phyloP scores from a whole-genome alignment of 208 protist genomes.

The Trypanosoma conorhini region DNA sequence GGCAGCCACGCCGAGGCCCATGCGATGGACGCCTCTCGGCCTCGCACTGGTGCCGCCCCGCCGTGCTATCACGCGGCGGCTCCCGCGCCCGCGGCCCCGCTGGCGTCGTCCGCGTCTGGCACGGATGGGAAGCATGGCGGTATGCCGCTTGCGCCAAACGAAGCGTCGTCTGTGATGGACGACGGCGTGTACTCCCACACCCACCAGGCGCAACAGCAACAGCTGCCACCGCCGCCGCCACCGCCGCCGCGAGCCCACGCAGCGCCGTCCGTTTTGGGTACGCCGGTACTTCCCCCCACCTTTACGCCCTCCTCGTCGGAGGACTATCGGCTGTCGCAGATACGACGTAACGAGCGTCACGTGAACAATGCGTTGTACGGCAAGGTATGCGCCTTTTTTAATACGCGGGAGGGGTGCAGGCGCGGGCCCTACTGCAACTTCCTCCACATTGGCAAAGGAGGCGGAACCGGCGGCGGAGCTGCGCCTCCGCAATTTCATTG shows the following conservation, averaged over 20 bases:
- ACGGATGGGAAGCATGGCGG: not conserved
- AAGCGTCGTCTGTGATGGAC: conserved; percentile 2
- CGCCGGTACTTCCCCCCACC: conserved; percentile 4
- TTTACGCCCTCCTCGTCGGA: conserved; percentile 24
- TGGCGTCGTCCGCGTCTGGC: not conserved
- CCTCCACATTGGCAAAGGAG: conserved; percentile 50
- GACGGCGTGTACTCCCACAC: not conserved
- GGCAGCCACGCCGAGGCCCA: not conserved
- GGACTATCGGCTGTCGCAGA: conserved; percentile 73
- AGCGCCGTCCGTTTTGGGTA: conserved; percentile 4
- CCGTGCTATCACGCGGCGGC: not conserved
- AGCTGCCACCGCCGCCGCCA: too few relatives aligned
- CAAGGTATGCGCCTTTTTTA: conserved; percentile 63
- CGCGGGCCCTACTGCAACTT: conserved; percentile 67
- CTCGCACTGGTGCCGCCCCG: not conserved
- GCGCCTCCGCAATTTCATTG: not conserved
- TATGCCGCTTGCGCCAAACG: not conserved
- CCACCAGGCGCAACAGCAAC: conserved; percentile 2
- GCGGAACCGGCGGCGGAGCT: not conserved
- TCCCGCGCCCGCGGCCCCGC: not conserved
- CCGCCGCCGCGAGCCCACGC: not conserved
- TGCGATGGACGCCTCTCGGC: not conserved
- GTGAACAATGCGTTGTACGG: conserved; percentile 52
- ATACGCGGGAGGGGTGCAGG: conserved; percentile 62
- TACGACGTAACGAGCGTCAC: conserved; percentile 69